Percentiles rank a stretch among this genome's conserved stretches.
Conservation (phyloP, 2,329 filamentous ascomycete genomes). For the Fusarium bactridioides region DNA sequence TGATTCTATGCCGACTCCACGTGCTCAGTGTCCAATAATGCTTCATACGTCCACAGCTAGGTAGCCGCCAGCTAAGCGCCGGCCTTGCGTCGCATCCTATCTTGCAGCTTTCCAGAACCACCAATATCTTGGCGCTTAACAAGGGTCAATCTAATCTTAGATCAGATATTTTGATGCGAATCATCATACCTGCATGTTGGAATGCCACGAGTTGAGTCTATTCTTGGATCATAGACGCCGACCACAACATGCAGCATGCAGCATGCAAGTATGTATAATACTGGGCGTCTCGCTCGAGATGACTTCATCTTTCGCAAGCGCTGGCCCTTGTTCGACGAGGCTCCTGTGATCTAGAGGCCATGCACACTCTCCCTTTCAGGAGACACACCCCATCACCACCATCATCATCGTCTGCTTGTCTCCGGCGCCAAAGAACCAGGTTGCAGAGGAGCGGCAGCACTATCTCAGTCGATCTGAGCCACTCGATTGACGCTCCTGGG, state of each 20-base stretch:
- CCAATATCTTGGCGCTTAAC: constrained; percentile 23
- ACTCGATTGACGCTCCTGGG: constrained; percentile 24
- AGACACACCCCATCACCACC: constrained; percentile 11
- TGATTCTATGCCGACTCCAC: not conserved
- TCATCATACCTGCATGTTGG: constrained; percentile 11
- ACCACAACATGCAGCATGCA: constrained; percentile 2
- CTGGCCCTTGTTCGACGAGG: constrained; percentile 11
- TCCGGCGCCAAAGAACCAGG: constrained; percentile 22
- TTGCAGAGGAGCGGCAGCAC: constrained; percentile 21
- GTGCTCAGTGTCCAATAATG: constrained; percentile 22
- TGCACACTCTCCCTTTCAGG: constrained; percentile 14
- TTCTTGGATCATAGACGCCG: constrained; percentile 25
- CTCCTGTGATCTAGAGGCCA: constrained; percentile 25
- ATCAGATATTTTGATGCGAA: constrained; percentile 22
- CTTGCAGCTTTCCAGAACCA: constrained; percentile 25
- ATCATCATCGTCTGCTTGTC: not conserved
- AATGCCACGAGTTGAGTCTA: not conserved
- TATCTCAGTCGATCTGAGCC: constrained; percentile 25
- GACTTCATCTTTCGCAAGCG: constrained; percentile 16
- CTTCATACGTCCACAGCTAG: constrained; percentile 12
- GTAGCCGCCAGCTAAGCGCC: constrained; percentile 42
- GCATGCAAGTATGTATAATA: constrained; percentile 20
- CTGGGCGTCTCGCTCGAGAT: constrained; percentile 33
- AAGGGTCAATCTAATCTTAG: constrained; percentile 22
- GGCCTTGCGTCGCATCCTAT: constrained; percentile 20